Percentiles rank a stretch among this genome's conserved stretches.
These are phyloP conservation scores for Ganoderma leucocontextum DNA, from an alignment of 1,284 basidiomycete genomes.

Conservation along the genomic window DNA sequence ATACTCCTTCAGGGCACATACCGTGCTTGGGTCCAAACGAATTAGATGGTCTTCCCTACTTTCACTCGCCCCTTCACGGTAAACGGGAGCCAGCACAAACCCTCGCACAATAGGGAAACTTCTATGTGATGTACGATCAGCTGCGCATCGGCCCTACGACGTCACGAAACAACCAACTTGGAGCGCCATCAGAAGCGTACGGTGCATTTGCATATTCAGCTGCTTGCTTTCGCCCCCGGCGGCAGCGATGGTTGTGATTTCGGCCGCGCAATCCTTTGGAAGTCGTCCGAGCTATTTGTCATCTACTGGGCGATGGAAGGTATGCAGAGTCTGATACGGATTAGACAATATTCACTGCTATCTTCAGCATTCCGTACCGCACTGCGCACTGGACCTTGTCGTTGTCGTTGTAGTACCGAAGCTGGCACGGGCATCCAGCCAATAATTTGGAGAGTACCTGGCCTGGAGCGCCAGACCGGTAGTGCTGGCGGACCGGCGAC, in stretches of 20 bases:
- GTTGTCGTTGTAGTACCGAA: not conserved
- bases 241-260: not conserved
- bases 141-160: not conserved
- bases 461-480: not conserved
- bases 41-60: not conserved
- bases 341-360: not conserved
- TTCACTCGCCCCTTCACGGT: not conserved
- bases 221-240: not conserved
- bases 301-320: not conserved
- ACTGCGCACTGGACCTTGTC: not conserved
- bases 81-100: not conserved
- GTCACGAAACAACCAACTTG: not conserved
- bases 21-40: not conserved
- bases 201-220: not conserved
- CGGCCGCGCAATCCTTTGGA: not conserved
- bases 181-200: not conserved
- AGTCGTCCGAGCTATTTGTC: not conserved
- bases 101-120: not conserved
- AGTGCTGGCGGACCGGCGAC: not conserved
- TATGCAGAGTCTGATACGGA: not conserved
- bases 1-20: not conserved
- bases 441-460: not conserved
- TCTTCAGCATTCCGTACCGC: not conserved
- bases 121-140: slow-evolving; percentile 1
- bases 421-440: not conserved